Evolutionary conservation across 2,329 filamentous ascomycete species (phyloP), one percentile per base, ranked within the genome.

Genomic region (Stachybotrys chartarum): DNA sequence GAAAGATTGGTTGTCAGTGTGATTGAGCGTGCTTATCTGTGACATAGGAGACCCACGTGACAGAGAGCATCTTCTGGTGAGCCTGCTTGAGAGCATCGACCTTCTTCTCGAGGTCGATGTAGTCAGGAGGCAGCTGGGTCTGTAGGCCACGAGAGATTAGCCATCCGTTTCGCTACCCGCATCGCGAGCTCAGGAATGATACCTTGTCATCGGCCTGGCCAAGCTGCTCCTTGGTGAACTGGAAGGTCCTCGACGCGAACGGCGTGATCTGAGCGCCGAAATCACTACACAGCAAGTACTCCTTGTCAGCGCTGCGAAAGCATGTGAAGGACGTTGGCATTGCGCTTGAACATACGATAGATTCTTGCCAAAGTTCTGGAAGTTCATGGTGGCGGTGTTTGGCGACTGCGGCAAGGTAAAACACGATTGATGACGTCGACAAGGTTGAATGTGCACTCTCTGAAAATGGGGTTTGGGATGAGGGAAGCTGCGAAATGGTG

Each of bases 181-280:
- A 47, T 8, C 45, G 17, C n/a, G 45, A 24, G 10, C 24, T 30
- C 30, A 31, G 54, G 44, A 45, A 59, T 55, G 65, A 55, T 61
- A 91, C 90, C 87, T 94, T 97, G 74, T 97, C 94, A 62, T 96
- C 92, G 59, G 85, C 90, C 75, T 95, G 90, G 53, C 94, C 94
- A 59, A 97, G 84, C 77, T 97, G 92, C 77, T 99, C 94, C 80
- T 96, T 97, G 72, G 96, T 90, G 79, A 93, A 95, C 78, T 99
- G 94, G 74, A 96, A 91, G 56, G 91, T 97, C 69, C 93, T 88
- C 68, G 91, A 88, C 61, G 92, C 91, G 71, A 96, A 96, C 42
- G 94, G 94, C 62, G 90, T 91, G 75, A 97, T 90, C 64, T 87
- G 86, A 61, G 89, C 87, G 69, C 91, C 92, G 68, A 84, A 71